These are phyloP conservation scores for Diaporthe citrichinensis DNA, from an alignment of 2,329 filamentous ascomycete genomes.

Conservation along the genomic window DNA sequence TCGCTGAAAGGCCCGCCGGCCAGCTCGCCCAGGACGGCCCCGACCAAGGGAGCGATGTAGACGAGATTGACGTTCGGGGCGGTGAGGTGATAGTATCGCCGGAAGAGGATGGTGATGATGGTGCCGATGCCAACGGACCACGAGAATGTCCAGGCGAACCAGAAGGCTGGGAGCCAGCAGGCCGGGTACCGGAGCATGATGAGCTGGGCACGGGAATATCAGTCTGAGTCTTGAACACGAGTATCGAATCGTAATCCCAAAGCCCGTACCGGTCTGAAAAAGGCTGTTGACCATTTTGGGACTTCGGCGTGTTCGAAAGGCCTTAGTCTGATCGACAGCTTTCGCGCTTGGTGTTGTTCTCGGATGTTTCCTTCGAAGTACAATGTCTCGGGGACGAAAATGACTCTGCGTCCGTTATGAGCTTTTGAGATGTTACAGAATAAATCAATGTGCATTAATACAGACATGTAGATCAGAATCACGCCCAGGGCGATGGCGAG, in stretches of 20 bases:
- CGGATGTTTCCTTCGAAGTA: neutral
- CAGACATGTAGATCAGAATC: neutral
- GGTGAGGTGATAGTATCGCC: neutral
- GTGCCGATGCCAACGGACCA: constrained; percentile 10
- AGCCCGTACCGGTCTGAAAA: neutral
- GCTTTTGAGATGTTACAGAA: too few species aligned
- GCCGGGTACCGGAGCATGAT: constrained; percentile 1
- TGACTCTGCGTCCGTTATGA: too few species aligned
- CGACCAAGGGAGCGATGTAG: neutral
- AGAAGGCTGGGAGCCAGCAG: constrained; percentile 9
- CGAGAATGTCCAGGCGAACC: constrained; percentile 4
- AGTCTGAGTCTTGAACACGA: neutral
- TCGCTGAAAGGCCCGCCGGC: neutral
- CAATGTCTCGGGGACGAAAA: neutral
- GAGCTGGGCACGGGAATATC: neutral
- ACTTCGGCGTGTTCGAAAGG: neutral
- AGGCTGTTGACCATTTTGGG: neutral
- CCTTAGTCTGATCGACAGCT: neutral
- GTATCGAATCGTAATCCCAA: rapidly evolving
- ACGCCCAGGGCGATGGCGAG: neutral
- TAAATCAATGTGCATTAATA: too few species aligned
- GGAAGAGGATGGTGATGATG: neutral
- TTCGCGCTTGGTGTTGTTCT: neutral
- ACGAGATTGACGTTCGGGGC: constrained; percentile 7
- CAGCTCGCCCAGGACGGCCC: neutral